Evolutionary conservation across 768 basidiomycete genomes (phyloP), one percentile per base, ranked within the genome.

Genomic region (Cystofilobasidium macerans): DNA sequence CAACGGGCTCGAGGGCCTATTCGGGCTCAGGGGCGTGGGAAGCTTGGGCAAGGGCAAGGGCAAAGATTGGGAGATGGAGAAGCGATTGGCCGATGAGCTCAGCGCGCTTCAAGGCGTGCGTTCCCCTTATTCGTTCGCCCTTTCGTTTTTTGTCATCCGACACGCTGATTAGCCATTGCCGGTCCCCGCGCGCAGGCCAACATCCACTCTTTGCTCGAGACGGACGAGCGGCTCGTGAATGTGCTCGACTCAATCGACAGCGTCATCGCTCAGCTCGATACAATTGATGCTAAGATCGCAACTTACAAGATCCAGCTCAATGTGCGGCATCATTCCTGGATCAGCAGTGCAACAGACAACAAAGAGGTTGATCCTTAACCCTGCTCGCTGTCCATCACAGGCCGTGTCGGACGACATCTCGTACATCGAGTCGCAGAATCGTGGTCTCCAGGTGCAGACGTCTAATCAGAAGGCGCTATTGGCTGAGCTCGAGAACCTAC

Each of bases 281-380:
- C 81, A 64, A 87, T 97, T 83, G 92, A 95, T 70, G 83, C 85
- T 62, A 81, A 88, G 54, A 82, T 99, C 58, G 88, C 88, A 0
- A 86, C 92, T 0, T 98, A 98, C 78, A 94, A 93, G 76, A 92
- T 97, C 65, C 93, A 98, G 75, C 77, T 99, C 43, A 94, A 95
- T 74, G 95, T 91, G 69, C 71, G 87, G 74, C 16, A 3, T 56
- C 9, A 20, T 28, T 32, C 33, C 3, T 16, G 28, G 4, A n/a
- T n/a, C n/a, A n/a, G n/a, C n/a, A n/a, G n/a, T n/a, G n/a, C n/a
- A n/a, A n/a, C n/a, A n/a, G n/a, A n/a, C n/a, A n/a, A n/a, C n/a
- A n/a, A n/a, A n/a, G n/a, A n/a, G n/a, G n/a, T n/a, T n/a, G n/a
- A n/a, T n/a, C n/a, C n/a, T n/a, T n/a, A n/a, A n/a, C n/a, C n/a